A percentile compares a stretch with the other conserved stretches of the same genome.
Conservation (phyloP, 805 yeast genomes). For the Saccharomycopsis synnaedendra region DNA sequence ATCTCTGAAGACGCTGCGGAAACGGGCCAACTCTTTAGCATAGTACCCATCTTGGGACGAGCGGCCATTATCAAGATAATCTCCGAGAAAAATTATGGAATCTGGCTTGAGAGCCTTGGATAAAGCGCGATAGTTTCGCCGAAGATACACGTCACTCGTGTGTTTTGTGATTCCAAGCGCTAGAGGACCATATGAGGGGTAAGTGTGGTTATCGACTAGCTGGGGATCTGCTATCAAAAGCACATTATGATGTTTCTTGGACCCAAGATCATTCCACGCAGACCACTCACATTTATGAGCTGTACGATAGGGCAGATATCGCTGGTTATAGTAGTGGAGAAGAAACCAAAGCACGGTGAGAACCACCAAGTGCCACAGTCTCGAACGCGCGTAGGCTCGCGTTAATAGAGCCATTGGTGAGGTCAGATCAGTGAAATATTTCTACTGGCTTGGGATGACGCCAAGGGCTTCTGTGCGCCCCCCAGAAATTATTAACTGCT, state of each 20-base stretch:
- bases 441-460: too few species aligned
- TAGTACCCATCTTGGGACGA: conserved; percentile 42
- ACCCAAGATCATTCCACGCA: conserved; percentile 3
- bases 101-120: conserved; percentile 59
- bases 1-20: conserved; percentile 49
- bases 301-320: conserved; percentile 3
- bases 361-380: conserved; percentile 5
- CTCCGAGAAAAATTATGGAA: conserved; percentile 74
- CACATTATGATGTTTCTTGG: conserved; percentile 28
- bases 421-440: too few species aligned
- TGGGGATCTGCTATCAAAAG: conserved; percentile 89
- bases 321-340: conserved; percentile 9
- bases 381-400: background rate
- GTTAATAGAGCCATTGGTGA: too few species aligned
- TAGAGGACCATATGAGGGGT: conserved; percentile 52
- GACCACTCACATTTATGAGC: conserved; percentile 3
- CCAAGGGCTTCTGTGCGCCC: too few species aligned
- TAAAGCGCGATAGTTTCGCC: conserved; percentile 56
- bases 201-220: conserved; percentile 77
- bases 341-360: conserved; percentile 4
- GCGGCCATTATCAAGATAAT: conserved; percentile 92
- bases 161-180: conserved; percentile 42
- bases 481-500: too few species aligned
- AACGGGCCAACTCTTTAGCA: conserved; percentile 58
- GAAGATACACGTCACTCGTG: conserved; percentile 71